Evolutionary conservation across 768 basidiomycete genomes (phyloP), one percentile per base, ranked within the genome.

Genomic region (Suillus plorans): DNA sequence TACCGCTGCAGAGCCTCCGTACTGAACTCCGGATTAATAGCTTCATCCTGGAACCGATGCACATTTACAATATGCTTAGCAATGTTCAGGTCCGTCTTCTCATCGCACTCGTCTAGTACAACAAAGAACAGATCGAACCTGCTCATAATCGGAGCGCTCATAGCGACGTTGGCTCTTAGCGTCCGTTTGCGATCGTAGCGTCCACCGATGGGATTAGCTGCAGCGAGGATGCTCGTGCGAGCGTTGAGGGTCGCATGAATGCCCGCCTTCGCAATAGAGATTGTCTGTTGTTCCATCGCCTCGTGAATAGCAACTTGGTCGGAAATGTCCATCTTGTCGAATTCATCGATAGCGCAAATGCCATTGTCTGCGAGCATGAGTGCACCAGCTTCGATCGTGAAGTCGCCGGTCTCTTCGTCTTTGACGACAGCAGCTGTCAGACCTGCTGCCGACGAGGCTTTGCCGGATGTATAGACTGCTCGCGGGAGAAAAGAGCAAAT

Each of bases 271-370:
- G 97, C 97, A 68, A 99, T 98, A 36, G 95, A 97, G 70, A 99
- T 98, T 1, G 97, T 99, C 80, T 98, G 96, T 79, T 99, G 97
- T 88, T 99, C 97, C 97, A 99, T 99, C 9, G 97, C 97, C 83
- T 99, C 97, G 83, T 99, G 97, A 71, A 99, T 99, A 42, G 97
- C 97, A 50, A 99, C 95, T 76, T 99, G 97, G 76, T 99, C 97
- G 0, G 93, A 89, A 61, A 98, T 89, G 75, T 99, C 97, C 97
- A 99, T 99, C 79, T 99, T 99, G 85, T 99, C 97, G 72, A 99
- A 99, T 78, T 99, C 97, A 80, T 99, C 97, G 71, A 99, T 99
- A n/a, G 96, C 96, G 73, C 97, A 99, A 74, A 99, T 98, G 9
- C 97, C 97, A 70, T 99, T 99, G 79, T 99, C 97, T 7, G 97